A percentile compares a stretch with the other conserved stretches of the same genome.
phyloP scores from a whole-genome alignment of 768 basidiomycete species.

The Rossbeevera mucosa region DNA sequence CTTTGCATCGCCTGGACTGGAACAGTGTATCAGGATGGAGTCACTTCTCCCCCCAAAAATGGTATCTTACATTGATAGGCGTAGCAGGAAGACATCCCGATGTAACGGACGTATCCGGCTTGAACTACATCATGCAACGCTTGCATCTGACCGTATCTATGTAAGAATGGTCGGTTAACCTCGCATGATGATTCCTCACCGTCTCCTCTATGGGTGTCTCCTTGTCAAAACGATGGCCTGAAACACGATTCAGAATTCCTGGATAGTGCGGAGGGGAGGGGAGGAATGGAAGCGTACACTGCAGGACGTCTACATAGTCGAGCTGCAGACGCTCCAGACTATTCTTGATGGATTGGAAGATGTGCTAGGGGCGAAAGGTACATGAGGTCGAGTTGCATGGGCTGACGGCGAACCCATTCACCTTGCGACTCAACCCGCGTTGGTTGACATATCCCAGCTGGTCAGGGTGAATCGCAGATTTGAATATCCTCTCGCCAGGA shows the following conservation, averaged over 20 bases:
- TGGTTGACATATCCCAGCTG: conserved; percentile 46
- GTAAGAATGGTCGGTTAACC: background rate
- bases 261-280: background rate
- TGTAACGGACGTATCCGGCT: conserved; percentile 45
- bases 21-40: conserved; percentile 2
- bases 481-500: conserved; percentile 13
- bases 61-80: conserved; percentile 36
- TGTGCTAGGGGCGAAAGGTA: conserved; percentile 34
- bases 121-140: conserved; percentile 50
- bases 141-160: conserved; percentile 37
- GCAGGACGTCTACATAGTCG: conserved; percentile 59
- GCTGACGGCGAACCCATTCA: conserved; percentile 34
- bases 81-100: conserved; percentile 41
- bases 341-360: conserved; percentile 51
- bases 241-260: background rate
- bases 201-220: conserved; percentile 49
- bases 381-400: background rate
- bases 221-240: conserved; percentile 47
- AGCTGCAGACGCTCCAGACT: conserved; percentile 40
- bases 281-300: conserved; percentile 30
- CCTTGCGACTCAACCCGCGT: conserved; percentile 39
- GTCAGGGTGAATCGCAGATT: conserved; percentile 27
- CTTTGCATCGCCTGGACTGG: conserved; percentile 40
- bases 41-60: background rate
- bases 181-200: conserved; percentile 10